Evolutionary conservation across 257 asterid genomes (phyloP), one percentile per base, ranked within the genome.

Genomic region (Paulownia fortunei): DNA sequence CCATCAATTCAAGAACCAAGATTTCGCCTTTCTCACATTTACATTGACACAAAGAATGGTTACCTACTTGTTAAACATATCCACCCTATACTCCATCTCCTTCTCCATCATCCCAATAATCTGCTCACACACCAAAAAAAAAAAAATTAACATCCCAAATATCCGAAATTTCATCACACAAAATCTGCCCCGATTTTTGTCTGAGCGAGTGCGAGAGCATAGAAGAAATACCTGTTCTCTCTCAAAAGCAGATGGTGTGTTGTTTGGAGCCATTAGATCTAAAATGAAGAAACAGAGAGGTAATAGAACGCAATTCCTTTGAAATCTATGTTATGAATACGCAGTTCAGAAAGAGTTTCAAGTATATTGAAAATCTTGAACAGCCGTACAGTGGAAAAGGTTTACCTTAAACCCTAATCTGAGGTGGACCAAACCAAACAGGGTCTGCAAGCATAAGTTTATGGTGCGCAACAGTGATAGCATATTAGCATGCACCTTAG

Each of bases 61-160:
- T n/a, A n/a, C 88, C 49, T 78, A 89, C 97, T 90, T 90, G 96
- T 88, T 89, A 79, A 90, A 92, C 89, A 92, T 76, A 21, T 90
- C 97, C 51, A 90, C 94, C 79, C 92, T 83, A 66, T 92, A 90
- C 74, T 90, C 97, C 97, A 92, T 92, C 77, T 92, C 96, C 79
- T 88, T 90, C 86, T 90, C 97, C 46, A 91, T 91, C 92, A 88
- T 86, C 26, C 86, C 88, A 78, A 87, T 84, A n/a, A 92, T 81
- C 96, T 92, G 87, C 72, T 32, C 76, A 76, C 37, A 72, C 3
- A 46, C 3, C 1, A 63, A 46, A 12, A 0, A 54, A 19, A 59
- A 36, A 26, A 5, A 79, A 62, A 79, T 36, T 7, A 19, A 56
- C 44, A 58, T 8, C 60, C 41, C 11, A 5, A 37, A 58, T n/a